Evolutionary conservation across 1,284 basidiomycete species (phyloP), one percentile per base, ranked within the genome.

Genomic region (Leucoagaricus sp.): DNA sequence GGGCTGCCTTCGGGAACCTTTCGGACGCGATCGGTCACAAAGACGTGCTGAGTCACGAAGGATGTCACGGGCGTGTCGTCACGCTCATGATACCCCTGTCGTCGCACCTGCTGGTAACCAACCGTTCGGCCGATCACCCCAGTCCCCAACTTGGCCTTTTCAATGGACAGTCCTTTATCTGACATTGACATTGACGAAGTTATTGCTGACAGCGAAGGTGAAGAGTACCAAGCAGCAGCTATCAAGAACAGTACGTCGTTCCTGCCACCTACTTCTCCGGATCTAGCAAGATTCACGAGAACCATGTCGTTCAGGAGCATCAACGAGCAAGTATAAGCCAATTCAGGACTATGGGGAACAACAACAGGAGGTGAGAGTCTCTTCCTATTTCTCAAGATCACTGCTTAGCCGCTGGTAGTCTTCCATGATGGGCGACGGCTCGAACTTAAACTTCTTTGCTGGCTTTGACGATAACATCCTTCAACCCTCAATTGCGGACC

Each of bases 401-500:
- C n/a, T n/a, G n/a, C n/a, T n/a, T n/a, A n/a, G n/a, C n/a, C n/a
- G n/a, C 33, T 36, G 13, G 17, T 9, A 33, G 33, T 19, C 33
- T 19, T 23, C 31, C 13, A 23, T 12, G 10, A 21, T 25, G 12
- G n/a, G 10, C 6, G 17, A 15, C n/a, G 47, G 28, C 17, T 44
- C 40, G 7, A 53, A n/a, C n/a, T n/a, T 55, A 28, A 52, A 57
- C 17, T 49, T 48, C 25, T 46, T 53, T n/a, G 49, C 50, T 55
- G 58, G 55, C 19, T 57, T 53, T 29, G 28, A 53, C 17, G 55
- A 63, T 34, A 49, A 49, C 19, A 44, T 63, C n/a, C 36, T 46
- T 15, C 19, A 8, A 17, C 61, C 58, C 34, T 72, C 68, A 56
- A 75, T 75, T 31, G 74, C 74, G 12, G 75, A 76, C 46, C 67